Evolutionary conservation across 768 basidiomycete species (phyloP).

Genomic region (Hericium erinaceus): DNA sequence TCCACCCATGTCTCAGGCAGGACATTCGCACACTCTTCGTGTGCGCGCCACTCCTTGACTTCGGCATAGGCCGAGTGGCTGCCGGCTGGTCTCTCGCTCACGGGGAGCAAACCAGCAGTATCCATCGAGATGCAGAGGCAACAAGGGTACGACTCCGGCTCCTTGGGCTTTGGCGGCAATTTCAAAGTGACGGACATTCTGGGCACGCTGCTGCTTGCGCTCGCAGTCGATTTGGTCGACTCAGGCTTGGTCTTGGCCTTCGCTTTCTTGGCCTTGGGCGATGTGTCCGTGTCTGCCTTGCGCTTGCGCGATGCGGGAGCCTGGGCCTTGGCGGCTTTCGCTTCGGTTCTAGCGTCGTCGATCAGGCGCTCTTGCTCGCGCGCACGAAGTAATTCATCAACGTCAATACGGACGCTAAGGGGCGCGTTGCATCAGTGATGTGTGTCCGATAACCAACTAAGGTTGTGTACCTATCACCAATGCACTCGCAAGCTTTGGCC

Average conservation of each 20-base stretch:
- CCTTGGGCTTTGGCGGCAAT: slow-evolving; percentile 52
- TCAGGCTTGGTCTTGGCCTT: slow-evolving; percentile 26
- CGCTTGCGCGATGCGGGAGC: slow-evolving; percentile 25
- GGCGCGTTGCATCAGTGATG: slow-evolving; percentile 1
- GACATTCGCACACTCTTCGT: slow-evolving; percentile 69
- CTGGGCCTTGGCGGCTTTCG: slow-evolving; percentile 8
- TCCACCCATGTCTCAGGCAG: slow-evolving; percentile 93
- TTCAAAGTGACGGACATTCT: slow-evolving; percentile 57
- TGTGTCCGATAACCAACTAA: not conserved
- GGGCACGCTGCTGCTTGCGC: slow-evolving; percentile 8
- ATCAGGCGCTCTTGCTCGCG: slow-evolving; percentile 40
- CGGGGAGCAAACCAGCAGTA: slow-evolving; percentile 47
- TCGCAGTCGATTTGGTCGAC: slow-evolving; percentile 1
- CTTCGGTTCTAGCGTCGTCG: slow-evolving; percentile 5
- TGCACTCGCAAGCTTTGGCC: slow-evolving; percentile 68
- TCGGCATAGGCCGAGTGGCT: slow-evolving; percentile 9
- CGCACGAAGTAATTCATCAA: slow-evolving; percentile 73
- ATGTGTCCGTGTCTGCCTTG: slow-evolving; percentile 29
- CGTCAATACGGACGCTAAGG: slow-evolving; percentile 82
- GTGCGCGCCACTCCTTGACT: slow-evolving; percentile 57
- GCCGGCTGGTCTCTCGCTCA: slow-evolving; percentile 52
- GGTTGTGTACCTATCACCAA: slow-evolving; percentile 52
- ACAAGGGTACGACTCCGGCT: slow-evolving; percentile 51
- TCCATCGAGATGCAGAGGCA: slow-evolving; percentile 55
- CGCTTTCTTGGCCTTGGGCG: slow-evolving; percentile 40